Evolutionary conservation across 2,329 filamentous ascomycete genomes (phyloP), one percentile per base, ranked within the genome.

Genomic region (Arthrinium phaeospermum): DNA sequence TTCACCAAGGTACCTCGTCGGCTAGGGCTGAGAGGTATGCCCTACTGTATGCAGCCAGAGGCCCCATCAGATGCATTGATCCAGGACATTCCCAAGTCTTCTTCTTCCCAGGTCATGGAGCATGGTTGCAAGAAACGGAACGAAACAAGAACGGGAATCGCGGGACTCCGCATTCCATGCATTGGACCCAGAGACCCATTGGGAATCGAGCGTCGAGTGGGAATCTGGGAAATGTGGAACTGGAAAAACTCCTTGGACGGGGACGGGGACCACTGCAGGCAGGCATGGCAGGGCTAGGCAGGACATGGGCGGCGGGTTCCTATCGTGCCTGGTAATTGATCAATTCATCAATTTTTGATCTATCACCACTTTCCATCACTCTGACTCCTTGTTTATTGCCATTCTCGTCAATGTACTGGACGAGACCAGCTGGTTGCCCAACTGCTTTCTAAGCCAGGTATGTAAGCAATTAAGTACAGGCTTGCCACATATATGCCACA

Each of bases 131-230:
- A n/a, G 34, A 41, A 64, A 64, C 34, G 57, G 34, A 64, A 64
- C 57, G 57, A 41, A 64, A 64, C 57, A 41, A 64, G 57, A 41
- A 64, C 57, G 57, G 34, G 57, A 64, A 64, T 37, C 19, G 19
- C 57, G 57, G 57, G 57, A 64, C 57, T 64, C 57, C 57, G 53
- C 53, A 61, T 61, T 34, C 53, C 53, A 37, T 64, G 57, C 57
- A 41, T 41, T 53, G 16, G 34, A 34, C 30, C 53, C 30, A 37
- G 30, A 7, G 34, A 34, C 30, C 53, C 30, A 37, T 61, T 61
- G 19, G 53, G 53, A 34, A 34, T 34, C 53, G 53, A 30, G 24
- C 27, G 34, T 61, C 53, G 16, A 41, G 57, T 64, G 57, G 57
- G 34, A 64, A 41, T 22, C 57, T 64, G 30, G 57, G 7, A 64